Evolutionary conservation across 495 filamentous ascomycete genomes (phyloP).

Genomic region (Glonium stellatum): DNA sequence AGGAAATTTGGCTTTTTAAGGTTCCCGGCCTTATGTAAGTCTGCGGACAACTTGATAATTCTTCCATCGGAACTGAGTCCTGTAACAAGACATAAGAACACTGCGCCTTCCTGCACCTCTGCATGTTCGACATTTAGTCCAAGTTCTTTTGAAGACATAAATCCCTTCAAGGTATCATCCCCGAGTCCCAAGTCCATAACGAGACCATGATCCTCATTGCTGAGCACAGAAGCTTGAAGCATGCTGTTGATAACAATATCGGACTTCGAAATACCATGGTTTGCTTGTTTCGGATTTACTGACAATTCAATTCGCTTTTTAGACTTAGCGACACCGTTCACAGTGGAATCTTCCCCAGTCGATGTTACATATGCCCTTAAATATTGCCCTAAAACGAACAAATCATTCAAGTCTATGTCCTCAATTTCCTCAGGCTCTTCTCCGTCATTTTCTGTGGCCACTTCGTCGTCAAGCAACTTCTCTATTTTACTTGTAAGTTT

Average conservation of each 20-base stretch:
- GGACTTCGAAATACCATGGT: conserved; percentile 60
- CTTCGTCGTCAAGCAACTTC: conserved; percentile 52
- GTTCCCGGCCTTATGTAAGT: conserved; percentile 56
- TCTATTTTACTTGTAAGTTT: conserved; percentile 61
- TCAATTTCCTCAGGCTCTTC: conserved; percentile 48
- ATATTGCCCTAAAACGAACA: conserved; percentile 84
- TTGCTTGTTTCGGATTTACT: conserved; percentile 65
- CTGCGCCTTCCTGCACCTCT: conserved; percentile 67
- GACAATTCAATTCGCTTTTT: conserved; percentile 81
- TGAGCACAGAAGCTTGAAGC: conserved; percentile 79
- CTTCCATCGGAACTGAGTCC: conserved; percentile 70
- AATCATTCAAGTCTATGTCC: conserved; percentile 57
- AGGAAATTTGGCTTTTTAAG: conserved; percentile 66
- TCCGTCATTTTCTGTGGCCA: conserved; percentile 46
- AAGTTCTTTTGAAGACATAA: conserved; percentile 84
- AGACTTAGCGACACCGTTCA: conserved; percentile 46
- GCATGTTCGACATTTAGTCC: conserved; percentile 51
- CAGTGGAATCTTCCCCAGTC: conserved; percentile 51
- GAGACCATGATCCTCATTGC: conserved; percentile 90
- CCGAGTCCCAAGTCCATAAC: conserved; percentile 85
- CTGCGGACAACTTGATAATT: conserved; percentile 77
- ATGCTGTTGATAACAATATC: conserved; percentile 65
- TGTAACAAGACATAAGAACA: conserved; percentile 74
- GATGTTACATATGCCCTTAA: conserved; percentile 78
- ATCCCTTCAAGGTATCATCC: conserved; percentile 61